A percentile compares a stretch with the other conserved stretches of the same genome.
Evolutionary conservation across 2,329 filamentous ascomycete species (phyloP).

Genomic region (Fusarium sp.): DNA sequence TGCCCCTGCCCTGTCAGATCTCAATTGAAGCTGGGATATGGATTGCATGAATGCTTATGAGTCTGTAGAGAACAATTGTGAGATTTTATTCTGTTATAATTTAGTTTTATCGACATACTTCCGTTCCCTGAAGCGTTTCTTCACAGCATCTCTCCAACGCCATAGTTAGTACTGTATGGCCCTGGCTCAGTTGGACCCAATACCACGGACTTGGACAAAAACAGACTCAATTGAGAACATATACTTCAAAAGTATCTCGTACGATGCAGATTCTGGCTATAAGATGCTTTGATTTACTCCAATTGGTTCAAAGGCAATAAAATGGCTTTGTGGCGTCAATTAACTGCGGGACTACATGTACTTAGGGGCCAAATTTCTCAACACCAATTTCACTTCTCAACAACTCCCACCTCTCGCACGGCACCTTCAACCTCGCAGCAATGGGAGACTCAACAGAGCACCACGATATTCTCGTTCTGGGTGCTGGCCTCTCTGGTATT

Average conservation of each 20-base stretch:
- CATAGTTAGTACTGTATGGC: background rate
- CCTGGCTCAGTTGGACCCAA: background rate
- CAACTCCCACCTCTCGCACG: background rate
- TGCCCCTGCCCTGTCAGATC: background rate
- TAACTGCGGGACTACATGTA: background rate
- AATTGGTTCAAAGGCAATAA: background rate
- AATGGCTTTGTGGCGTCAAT: background rate
- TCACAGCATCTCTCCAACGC: no score
- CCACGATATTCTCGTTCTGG: constrained; percentile 72
- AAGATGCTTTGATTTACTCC: background rate
- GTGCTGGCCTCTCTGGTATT: constrained; percentile 79
- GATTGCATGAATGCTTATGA: background rate
- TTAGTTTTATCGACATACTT: no score
- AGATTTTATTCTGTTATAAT: no score
- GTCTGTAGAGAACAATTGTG: background rate
- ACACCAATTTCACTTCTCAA: constrained; percentile 9
- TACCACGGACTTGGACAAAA: background rate
- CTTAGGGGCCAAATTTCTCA: constrained; percentile 2
- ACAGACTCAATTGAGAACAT: background rate
- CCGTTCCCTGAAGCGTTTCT: background rate
- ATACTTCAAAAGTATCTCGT: background rate
- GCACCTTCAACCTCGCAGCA: background rate
- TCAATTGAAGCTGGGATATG: fast-evolving
- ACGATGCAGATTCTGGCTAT: background rate
- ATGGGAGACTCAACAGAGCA: constrained; percentile 41